A percentile compares a stretch with the other conserved stretches of the same genome.
These are phyloP conservation scores for Fraxinus angustifolia DNA, from an alignment of 305 asterid species.

Conservation along the genomic window DNA sequence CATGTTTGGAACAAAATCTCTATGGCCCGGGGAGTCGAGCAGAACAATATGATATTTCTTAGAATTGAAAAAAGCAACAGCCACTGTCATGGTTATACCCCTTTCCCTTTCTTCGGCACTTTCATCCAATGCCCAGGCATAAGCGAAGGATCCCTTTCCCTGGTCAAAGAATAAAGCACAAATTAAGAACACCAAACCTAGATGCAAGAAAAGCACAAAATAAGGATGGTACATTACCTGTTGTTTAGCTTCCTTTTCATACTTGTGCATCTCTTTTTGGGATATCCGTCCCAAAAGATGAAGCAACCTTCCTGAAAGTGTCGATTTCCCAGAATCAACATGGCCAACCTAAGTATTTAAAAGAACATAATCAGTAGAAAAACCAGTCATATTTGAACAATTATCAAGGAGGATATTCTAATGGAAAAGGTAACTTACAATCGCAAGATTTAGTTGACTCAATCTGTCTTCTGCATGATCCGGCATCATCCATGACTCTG, in stretches of 20 bases:
- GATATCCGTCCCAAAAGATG: conserved; percentile 82
- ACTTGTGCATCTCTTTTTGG: conserved; percentile 77
- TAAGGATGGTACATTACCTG: conserved; percentile 38
- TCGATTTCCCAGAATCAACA: conserved; percentile 98
- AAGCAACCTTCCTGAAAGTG: conserved; percentile 94
- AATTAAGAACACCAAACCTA: conserved; percentile 24
- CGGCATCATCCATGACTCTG: conserved; percentile 73
- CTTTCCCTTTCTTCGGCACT: conserved; percentile 97
- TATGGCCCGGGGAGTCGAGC: conserved; percentile 97
- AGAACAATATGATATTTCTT: conserved; percentile 70
- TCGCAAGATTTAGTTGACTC: conserved; percentile 88
- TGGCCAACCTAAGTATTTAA: conserved; percentile 80
- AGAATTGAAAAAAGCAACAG: conserved; percentile 82
- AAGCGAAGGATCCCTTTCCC: conserved; percentile 98
- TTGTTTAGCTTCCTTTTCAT: conserved; percentile 82
- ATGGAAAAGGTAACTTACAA: conserved; percentile 48
- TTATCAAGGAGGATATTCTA: neutral
- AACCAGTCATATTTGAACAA: conserved; percentile 1
- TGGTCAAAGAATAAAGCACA: conserved; percentile 36
- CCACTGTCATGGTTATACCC: conserved; percentile 97
- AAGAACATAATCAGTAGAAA: conserved; percentile 2
- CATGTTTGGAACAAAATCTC: conserved; percentile 98
- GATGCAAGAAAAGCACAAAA: conserved; percentile 17
- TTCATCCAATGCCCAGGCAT: conserved; percentile 99
- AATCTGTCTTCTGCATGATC: conserved; percentile 45